Conservation (phyloP, 169 alveolate genomes). For the Theileria sp. region DNA sequence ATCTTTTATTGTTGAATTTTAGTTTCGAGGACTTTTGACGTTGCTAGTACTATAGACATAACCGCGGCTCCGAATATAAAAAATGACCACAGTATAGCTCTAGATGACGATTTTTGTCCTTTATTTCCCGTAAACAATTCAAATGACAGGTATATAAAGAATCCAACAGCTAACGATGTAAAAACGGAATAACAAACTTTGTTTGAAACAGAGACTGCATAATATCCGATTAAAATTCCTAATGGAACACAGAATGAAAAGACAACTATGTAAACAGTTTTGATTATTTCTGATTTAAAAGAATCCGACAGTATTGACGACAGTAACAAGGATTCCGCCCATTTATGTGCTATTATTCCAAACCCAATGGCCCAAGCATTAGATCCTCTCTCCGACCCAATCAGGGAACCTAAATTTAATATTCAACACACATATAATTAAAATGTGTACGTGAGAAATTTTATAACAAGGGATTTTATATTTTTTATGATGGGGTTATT, state of each 20-base stretch:
- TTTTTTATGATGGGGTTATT: background rate
- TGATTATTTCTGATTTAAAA: constrained; percentile 10
- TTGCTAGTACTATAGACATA: constrained; percentile 44
- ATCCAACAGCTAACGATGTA: constrained; percentile 61
- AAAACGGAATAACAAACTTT: constrained; percentile 18
- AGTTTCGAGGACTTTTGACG: constrained; percentile 36
- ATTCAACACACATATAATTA: background rate
- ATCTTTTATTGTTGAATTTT: background rate
- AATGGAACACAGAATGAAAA: constrained; percentile 60
- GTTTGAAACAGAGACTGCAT: background rate
- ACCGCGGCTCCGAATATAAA: constrained; percentile 43
- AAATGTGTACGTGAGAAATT: background rate
- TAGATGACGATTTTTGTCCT: constrained; percentile 7
- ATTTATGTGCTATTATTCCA: constrained; percentile 68
- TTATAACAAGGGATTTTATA: too few species aligned
- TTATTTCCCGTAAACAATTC: constrained; percentile 55
- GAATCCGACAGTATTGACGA: constrained; percentile 40
- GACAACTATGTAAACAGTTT: constrained; percentile 26
- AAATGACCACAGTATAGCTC: constrained; percentile 45
- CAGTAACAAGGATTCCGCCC: constrained; percentile 67
- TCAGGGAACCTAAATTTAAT: constrained; percentile 34
- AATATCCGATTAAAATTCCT: constrained; percentile 51
- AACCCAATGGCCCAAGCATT: constrained; percentile 64
- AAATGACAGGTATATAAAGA: constrained; percentile 62
- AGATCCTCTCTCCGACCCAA: constrained; percentile 49